phyloP scores from a whole-genome alignment of 2,329 filamentous ascomycete species.

The Calonectria honghensis region DNA sequence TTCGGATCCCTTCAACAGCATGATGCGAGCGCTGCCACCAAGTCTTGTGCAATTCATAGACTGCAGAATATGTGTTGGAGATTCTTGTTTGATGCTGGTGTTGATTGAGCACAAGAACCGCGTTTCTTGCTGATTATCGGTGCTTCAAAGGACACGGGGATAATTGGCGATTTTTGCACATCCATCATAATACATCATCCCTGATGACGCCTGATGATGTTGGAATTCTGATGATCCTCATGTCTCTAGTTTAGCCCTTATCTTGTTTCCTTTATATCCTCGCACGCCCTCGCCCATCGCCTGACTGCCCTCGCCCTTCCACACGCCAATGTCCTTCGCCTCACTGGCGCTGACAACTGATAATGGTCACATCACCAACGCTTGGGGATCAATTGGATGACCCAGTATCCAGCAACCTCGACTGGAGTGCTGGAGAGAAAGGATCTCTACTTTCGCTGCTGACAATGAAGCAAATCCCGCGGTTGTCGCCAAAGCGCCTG shows the following conservation, averaged over 20 bases:
- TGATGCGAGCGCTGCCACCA: neutral
- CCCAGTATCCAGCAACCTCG: neutral
- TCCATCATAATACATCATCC: neutral
- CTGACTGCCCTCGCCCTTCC: neutral
- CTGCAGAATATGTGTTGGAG: neutral
- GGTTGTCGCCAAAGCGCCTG: neutral
- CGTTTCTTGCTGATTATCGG: neutral
- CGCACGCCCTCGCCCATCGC: neutral
- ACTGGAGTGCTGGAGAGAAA: neutral
- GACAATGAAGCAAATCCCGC: too few relatives aligned
- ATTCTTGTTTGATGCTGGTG: neutral
- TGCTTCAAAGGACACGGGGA: neutral
- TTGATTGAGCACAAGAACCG: neutral
- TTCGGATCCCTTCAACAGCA: conserved; percentile 1
- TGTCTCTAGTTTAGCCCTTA: neutral
- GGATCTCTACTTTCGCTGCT: neutral
- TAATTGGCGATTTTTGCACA: too few relatives aligned
- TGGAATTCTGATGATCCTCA: neutral
- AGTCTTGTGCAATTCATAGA: neutral
- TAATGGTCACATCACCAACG: neutral
- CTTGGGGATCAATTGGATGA: neutral
- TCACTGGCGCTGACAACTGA: neutral
- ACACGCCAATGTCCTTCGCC: conserved; percentile 1
- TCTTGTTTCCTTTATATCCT: conserved; percentile 11
- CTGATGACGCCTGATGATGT: neutral